Evolutionary conservation across 306 rosid genomes (phyloP).

Genomic region (Nissolia schottii): DNA sequence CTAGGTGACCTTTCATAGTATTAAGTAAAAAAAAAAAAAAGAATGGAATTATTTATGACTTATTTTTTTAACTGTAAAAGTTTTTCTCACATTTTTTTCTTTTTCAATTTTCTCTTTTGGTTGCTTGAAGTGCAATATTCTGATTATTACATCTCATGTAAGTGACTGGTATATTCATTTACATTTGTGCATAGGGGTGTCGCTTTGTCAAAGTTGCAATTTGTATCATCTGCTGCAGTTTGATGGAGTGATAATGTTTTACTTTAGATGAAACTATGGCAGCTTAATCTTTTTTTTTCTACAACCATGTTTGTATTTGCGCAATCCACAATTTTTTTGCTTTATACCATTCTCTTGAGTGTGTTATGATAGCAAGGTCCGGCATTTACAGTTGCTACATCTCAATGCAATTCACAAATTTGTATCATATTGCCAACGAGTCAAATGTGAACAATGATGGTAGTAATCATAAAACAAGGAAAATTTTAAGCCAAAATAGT

Average conservation of each 20-base stretch:
- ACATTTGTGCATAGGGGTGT: slow-evolving; percentile 82
- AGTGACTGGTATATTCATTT: slow-evolving; percentile 72
- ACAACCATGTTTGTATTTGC: slow-evolving; percentile 20
- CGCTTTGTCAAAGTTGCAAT: slow-evolving; percentile 59
- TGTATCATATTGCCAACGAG: no score
- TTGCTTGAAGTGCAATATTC: slow-evolving; percentile 35
- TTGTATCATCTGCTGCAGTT: slow-evolving; percentile 54
- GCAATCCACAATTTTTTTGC: slow-evolving; percentile 7
- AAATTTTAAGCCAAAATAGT: no score
- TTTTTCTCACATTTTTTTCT: slow-evolving; percentile 9
- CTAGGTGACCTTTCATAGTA: slow-evolving; percentile 71
- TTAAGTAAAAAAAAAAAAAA: slow-evolving; percentile 16
- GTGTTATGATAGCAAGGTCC: not conserved
- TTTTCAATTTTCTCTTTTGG: not conserved
- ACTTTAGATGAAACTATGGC: slow-evolving; percentile 42
- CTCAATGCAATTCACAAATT: no score
- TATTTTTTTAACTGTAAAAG: slow-evolving; percentile 48
- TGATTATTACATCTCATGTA: slow-evolving; percentile 51
- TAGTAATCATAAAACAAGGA: no score
- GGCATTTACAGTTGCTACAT: no score
- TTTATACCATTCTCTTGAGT: not conserved
- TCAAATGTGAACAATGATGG: no score
- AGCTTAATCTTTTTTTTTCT: slow-evolving; percentile 33
- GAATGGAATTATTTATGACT: slow-evolving; percentile 44
- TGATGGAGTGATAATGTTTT: slow-evolving; percentile 41